Evolutionary conservation across 768 basidiomycete species (phyloP).

Genomic region (Phaeotremella fagi): DNA sequence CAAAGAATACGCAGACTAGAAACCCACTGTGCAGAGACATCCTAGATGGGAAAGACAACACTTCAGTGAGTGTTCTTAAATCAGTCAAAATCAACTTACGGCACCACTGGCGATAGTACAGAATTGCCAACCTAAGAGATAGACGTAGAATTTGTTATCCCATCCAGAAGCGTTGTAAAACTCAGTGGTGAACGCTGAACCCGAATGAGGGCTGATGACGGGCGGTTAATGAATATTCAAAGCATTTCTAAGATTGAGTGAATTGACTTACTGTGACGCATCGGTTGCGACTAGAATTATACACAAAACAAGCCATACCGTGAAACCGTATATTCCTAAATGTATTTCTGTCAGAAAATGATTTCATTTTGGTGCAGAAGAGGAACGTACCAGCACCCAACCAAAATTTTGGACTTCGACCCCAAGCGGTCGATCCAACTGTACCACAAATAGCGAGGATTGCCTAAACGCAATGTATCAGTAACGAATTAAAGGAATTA

Average conservation of each 20-base stretch:
- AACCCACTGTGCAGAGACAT: slow-evolving; percentile 49
- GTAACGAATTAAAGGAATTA: background rate
- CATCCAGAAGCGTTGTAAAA: slow-evolving; percentile 41
- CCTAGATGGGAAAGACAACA: slow-evolving; percentile 17
- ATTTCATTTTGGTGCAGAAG: background rate
- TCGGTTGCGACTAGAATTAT: slow-evolving; percentile 24
- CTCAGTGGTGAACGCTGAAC: background rate
- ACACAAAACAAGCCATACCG: slow-evolving; percentile 41
- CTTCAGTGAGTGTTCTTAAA: background rate
- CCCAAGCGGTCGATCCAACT: slow-evolving; percentile 40
- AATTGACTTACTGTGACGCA: slow-evolving; percentile 17
- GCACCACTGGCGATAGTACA: slow-evolving; percentile 49
- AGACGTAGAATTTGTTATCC: slow-evolving; percentile 44
- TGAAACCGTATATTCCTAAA: slow-evolving; percentile 32
- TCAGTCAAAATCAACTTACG: background rate
- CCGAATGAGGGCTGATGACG: background rate
- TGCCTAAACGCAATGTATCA: slow-evolving; percentile 11
- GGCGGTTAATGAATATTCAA: too few relatives aligned
- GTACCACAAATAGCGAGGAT: slow-evolving; percentile 28
- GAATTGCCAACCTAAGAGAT: slow-evolving; percentile 49
- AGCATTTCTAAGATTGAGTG: background rate
- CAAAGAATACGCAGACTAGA: too few relatives aligned
- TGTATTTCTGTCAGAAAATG: background rate
- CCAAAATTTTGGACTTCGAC: slow-evolving; percentile 45
- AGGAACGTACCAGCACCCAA: slow-evolving; percentile 14